Evolutionary conservation across 2,329 filamentous ascomycete genomes (phyloP).

Genomic region (Onygena corvina): DNA sequence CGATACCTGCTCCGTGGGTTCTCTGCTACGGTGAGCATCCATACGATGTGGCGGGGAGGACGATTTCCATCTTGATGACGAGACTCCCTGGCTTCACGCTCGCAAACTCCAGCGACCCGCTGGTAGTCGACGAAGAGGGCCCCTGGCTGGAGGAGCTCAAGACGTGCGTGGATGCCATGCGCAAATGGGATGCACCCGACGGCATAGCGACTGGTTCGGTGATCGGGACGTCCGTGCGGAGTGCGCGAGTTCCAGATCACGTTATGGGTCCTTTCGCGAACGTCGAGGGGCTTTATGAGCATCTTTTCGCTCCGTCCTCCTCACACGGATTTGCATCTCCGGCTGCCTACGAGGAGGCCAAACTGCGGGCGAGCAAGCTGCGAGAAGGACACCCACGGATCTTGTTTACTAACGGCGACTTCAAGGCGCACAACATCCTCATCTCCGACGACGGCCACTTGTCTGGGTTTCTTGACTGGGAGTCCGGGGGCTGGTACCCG

Average conservation of each 20-base stretch:
- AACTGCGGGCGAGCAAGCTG: conserved; percentile 18
- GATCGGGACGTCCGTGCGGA: background rate
- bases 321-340: conserved; percentile 21
- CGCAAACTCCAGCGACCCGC: conserved; percentile 20
- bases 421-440: conserved; percentile 19
- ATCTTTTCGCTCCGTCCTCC: conserved; percentile 23
- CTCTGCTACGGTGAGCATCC: conserved; percentile 22
- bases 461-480: conserved; percentile 21
- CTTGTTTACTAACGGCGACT: conserved; percentile 20
- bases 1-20: conserved; percentile 25
- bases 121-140: conserved; percentile 22
- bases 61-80: conserved; percentile 27
- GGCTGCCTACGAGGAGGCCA: conserved; percentile 20
- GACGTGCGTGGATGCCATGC: conserved; percentile 26
- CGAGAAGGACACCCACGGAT: conserved; percentile 15
- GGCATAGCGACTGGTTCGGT: conserved; percentile 23
- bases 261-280: background rate
- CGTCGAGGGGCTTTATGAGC: conserved; percentile 20
- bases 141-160: conserved; percentile 28
- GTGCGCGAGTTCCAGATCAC: background rate
- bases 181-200: conserved; percentile 24
- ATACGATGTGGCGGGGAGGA: conserved; percentile 20
- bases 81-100: conserved; percentile 15
- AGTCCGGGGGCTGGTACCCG: conserved; percentile 15
- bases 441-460: conserved; percentile 18